Evolutionary conservation across 331 rosid species (phyloP).

Genomic region (Ulmus americana): DNA sequence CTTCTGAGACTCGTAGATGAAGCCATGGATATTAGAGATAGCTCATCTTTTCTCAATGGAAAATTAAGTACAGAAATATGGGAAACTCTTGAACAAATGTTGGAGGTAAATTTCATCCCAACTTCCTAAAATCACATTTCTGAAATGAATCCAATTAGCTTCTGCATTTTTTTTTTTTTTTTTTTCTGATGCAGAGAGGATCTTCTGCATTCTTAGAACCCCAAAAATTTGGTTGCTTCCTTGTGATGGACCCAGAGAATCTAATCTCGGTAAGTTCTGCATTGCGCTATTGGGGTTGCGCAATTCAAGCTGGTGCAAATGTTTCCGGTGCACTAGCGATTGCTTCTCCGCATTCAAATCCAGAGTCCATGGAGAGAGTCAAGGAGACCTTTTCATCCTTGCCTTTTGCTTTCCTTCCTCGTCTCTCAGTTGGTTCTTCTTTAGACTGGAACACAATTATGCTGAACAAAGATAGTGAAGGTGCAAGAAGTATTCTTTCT

Average conservation of each 20-base stretch:
- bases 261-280: constrained; percentile 62
- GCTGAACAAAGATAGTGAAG: constrained; percentile 30
- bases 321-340: constrained; percentile 69
- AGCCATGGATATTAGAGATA: constrained; percentile 52
- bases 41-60: constrained; percentile 43
- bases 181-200: constrained; percentile 54
- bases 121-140: constrained; percentile 4
- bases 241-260: constrained; percentile 68
- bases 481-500: constrained; percentile 54
- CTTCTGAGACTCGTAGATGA: constrained; percentile 82
- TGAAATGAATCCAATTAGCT: constrained; percentile 16
- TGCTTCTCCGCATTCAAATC: constrained; percentile 31
- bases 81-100: constrained; percentile 62
- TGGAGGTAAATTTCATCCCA: constrained; percentile 50
- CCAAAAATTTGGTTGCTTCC: constrained; percentile 60
- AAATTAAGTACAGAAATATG: constrained; percentile 65
- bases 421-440: constrained; percentile 33
- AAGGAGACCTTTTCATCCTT: constrained; percentile 53
- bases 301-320: constrained; percentile 82
- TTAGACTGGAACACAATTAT: constrained; percentile 54
- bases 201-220: constrained; percentile 67
- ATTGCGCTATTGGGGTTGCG: constrained; percentile 85
- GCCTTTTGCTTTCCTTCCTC: constrained; percentile 62
- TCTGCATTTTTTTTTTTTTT: constrained; percentile 22
- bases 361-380: constrained; percentile 38